These are phyloP conservation scores for Pleurotus cornucopiae DNA, from an alignment of 768 basidiomycete species.

Conservation along the genomic window DNA sequence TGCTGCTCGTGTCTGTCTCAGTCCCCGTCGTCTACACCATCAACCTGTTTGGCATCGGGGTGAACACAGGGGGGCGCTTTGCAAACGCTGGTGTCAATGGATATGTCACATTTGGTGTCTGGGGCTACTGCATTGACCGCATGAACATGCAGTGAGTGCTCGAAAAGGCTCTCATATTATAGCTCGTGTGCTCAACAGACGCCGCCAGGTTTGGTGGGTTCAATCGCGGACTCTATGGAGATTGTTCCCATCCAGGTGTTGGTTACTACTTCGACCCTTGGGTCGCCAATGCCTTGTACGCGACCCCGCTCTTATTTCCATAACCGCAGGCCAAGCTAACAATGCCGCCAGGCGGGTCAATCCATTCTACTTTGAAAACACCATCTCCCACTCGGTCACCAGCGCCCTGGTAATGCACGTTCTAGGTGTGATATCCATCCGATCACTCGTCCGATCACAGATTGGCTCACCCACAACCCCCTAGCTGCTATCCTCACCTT, in stretches of 20 bases:
- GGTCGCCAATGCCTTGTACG: conserved; percentile 42
- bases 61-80: conserved; percentile 26
- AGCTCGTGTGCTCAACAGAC: conserved; percentile 6
- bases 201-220: conserved; percentile 38
- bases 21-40: conserved; percentile 54
- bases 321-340: not conserved
- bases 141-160: conserved; percentile 38
- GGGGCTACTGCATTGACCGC: conserved; percentile 56
- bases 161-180: not conserved
- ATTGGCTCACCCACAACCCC: too few relatives aligned
- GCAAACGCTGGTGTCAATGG: conserved; percentile 29
- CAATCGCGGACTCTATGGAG: conserved; percentile 28
- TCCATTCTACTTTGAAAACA: conserved; percentile 26
- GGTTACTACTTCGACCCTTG: conserved; percentile 54
- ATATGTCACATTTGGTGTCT: conserved; percentile 52
- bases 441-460: too few relatives aligned
- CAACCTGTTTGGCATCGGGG: conserved; percentile 48
- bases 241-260: conserved; percentile 44
- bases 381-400: conserved; percentile 41
- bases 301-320: conserved; percentile 12
- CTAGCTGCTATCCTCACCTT: conserved; percentile 48
- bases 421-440: conserved; percentile 31
- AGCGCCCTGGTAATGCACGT: conserved; percentile 52
- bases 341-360: conserved; percentile 24
- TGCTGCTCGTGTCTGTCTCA: conserved; percentile 60